Evolutionary conservation across 495 filamentous ascomycete species (phyloP), one percentile per base, ranked within the genome.

Genomic region (Daldinia loculata): DNA sequence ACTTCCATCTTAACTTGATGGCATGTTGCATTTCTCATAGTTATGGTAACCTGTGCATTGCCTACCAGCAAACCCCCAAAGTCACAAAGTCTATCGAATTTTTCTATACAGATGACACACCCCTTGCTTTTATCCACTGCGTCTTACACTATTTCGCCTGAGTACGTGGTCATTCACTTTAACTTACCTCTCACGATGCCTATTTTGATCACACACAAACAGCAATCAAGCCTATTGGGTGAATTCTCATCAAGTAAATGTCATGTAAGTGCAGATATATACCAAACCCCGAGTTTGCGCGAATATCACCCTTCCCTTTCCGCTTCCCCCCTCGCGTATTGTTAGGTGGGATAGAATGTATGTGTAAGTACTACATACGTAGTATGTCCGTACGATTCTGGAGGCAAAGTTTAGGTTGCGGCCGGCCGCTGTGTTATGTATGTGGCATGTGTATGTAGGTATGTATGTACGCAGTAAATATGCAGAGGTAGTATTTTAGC

Each of bases 351-450:
- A 45, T 43, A 22, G n/a, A 7, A 56, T 56, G 45, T 34, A 50
- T 12, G 41, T 56, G 45, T 34, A 50, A 22, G 41, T 63, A 53
- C 43, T 56, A 56, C 50, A 19, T 43, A 19, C 30, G 6, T 43
- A 43, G 17, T 45, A 19, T 45, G 17, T 12, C 32, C 30, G 39
- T 61, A 60, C 38, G 53, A 41, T 41, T 48, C 22, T 38, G 26
- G 59, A 60, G 55, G 61, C 65, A 61, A 65, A 66, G 58, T 69
- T 69, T 69, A 66, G 66, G 66, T 69, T 69, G 62, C 62, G 66
- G 57, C 70, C 70, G 70, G 56, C 56, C 41, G 29, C 15, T 34
- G 24, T 53, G 22, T 36, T 43, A 39, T 62, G 32, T 63, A 29
- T 56, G 50, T 60, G 12, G 39, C 11, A 24, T 30, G 26, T 57